Evolutionary conservation across 768 basidiomycete species (phyloP).

Genomic region (Lyophyllum shimeji): DNA sequence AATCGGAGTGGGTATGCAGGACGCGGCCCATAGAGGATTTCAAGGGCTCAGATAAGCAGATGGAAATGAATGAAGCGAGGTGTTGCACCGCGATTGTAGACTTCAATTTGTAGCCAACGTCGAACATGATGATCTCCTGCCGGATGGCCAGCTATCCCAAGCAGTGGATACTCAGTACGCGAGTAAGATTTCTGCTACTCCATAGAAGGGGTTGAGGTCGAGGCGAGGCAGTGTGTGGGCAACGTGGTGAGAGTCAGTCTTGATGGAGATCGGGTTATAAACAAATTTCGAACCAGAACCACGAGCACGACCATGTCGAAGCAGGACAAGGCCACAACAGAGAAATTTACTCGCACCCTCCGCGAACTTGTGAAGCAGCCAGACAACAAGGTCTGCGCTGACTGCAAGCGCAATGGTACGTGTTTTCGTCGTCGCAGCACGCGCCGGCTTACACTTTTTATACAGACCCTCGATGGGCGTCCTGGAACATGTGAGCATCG

Average conservation of each 20-base stretch:
- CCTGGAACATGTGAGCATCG: constrained; percentile 83
- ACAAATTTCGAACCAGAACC: constrained; percentile 8
- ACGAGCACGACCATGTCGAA: constrained; percentile 38
- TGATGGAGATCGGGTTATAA: background rate
- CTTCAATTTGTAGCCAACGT: too few species aligned
- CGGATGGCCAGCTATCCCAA: too few species aligned
- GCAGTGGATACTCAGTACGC: too few species aligned
- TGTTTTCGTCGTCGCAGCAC: constrained; percentile 12
- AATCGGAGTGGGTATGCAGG: background rate
- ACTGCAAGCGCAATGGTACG: constrained; percentile 95
- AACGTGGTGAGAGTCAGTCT: background rate
- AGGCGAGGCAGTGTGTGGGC: background rate
- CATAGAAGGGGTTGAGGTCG: background rate
- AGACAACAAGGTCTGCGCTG: constrained; percentile 93
- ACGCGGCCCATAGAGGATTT: too few species aligned
- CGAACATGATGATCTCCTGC: too few species aligned
- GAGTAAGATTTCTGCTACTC: background rate
- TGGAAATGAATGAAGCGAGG: too few species aligned
- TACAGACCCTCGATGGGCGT: constrained; percentile 95
- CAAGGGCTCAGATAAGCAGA: too few species aligned
- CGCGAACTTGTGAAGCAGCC: constrained; percentile 85
- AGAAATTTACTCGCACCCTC: constrained; percentile 73
- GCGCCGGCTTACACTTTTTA: constrained; percentile 2
- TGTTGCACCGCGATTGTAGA: too few species aligned
- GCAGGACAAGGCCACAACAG: constrained; percentile 86